Conservation (phyloP, 352 stramenopile species). For the Globisporangium camurandrum region DNA sequence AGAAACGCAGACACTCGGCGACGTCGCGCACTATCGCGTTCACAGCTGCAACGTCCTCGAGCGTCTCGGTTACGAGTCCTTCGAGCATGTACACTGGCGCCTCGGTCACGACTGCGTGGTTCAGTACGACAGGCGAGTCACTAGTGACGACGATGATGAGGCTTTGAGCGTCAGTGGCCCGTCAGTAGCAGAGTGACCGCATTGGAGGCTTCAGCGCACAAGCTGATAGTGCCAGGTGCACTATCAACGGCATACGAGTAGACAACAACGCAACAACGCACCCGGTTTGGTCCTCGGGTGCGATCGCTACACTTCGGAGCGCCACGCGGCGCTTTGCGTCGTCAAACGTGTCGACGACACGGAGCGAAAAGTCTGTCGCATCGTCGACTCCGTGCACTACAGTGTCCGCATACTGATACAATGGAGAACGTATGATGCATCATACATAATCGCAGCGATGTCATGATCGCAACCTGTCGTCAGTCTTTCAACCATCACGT, state of each 20-base stretch:
- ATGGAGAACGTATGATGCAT: no score
- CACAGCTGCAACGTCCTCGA: slow-evolving; percentile 21
- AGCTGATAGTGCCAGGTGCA: slow-evolving; percentile 5
- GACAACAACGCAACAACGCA: slow-evolving; percentile 6
- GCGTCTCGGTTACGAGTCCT: slow-evolving; percentile 20
- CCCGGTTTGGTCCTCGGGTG: slow-evolving; percentile 51
- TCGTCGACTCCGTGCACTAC: no score
- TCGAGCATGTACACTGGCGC: slow-evolving; percentile 49
- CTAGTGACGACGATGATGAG: slow-evolving; percentile 16
- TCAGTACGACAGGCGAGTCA: slow-evolving; percentile 35
- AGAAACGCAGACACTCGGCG: slow-evolving; percentile 46
- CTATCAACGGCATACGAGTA: not conserved
- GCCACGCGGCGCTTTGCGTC: slow-evolving; percentile 47
- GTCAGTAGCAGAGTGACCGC: slow-evolving; percentile 5
- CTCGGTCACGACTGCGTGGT: slow-evolving; percentile 47
- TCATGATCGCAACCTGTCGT: not conserved
- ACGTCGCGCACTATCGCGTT: slow-evolving; percentile 31
- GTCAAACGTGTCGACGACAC: slow-evolving; percentile 35
- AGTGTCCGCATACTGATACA: no score
- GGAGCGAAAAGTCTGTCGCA: slow-evolving; percentile 22
- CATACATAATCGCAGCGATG: no score
- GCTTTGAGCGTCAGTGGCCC: slow-evolving; percentile 19
- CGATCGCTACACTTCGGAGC: slow-evolving; percentile 18
- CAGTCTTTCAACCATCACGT: not conserved
- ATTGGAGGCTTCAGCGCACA: no score